Conservation (phyloP, 2,329 filamentous ascomycete genomes). For the Sodiomyces alkalinus region DNA sequence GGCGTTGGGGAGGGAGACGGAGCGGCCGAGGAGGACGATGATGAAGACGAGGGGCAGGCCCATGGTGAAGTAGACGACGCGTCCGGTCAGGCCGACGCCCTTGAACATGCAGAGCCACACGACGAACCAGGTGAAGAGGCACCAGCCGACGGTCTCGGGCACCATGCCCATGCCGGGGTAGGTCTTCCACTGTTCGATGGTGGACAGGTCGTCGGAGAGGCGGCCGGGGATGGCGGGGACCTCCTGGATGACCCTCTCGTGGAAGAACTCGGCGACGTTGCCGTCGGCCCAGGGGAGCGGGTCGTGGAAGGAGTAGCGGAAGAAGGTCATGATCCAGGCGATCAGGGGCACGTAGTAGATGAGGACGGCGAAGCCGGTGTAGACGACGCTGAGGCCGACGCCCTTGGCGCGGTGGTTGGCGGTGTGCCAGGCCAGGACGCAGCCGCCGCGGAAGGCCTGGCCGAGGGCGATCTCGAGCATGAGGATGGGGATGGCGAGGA, state of each 20-base stretch:
- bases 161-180: constrained; percentile 28
- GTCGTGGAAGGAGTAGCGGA: constrained; percentile 33
- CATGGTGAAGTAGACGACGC: constrained; percentile 42
- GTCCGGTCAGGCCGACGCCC: constrained; percentile 36
- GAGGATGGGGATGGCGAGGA: constrained; percentile 36
- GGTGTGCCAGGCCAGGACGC: constrained; percentile 32
- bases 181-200: constrained; percentile 20
- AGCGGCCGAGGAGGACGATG: constrained; percentile 33
- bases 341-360: constrained; percentile 40
- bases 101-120: constrained; percentile 43
- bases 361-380: constrained; percentile 33
- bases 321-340: constrained; percentile 41
- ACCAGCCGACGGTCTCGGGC: constrained; percentile 38
- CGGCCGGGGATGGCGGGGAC: constrained; percentile 13
- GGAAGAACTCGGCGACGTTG: constrained; percentile 24
- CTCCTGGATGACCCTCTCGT: constrained; percentile 1
- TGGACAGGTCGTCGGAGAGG: constrained; percentile 15
- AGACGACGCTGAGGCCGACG: constrained; percentile 31
- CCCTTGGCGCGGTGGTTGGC: constrained; percentile 33
- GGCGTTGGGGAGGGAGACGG: constrained; percentile 34
- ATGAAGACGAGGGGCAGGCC: constrained; percentile 37
- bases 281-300: constrained; percentile 33
- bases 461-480: constrained; percentile 50
- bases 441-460: constrained; percentile 38
- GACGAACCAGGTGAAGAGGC: constrained; percentile 37